Percentiles rank a stretch among this genome's conserved stretches.
phyloP scores from a whole-genome alignment of 1,284 basidiomycete species.

The Microbotryomycetes sp. region DNA sequence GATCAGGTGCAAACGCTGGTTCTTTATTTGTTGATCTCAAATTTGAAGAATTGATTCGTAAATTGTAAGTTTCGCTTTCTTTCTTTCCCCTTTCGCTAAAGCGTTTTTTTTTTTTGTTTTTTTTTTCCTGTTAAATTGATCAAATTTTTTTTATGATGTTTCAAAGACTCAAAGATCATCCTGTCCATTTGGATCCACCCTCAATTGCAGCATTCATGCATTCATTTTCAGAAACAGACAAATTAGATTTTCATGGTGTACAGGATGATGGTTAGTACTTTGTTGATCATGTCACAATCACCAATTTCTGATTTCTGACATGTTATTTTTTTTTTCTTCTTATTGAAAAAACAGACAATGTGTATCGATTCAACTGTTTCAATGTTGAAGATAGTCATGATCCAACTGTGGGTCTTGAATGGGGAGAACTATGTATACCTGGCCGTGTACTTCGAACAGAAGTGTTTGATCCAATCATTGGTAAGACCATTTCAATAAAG shows the following conservation, averaged over 20 bases:
- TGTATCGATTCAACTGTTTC: conserved; percentile 59
- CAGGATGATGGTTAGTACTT: conserved; percentile 59
- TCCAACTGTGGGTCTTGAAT: conserved; percentile 62
- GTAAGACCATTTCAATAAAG: too few species aligned
- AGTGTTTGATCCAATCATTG: conserved; percentile 71
- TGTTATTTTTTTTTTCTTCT: not conserved
- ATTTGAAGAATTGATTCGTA: conserved; percentile 61
- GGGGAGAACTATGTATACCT: conserved; percentile 70
- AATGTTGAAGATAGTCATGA: conserved; percentile 50
- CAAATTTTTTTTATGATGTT: not conserved
- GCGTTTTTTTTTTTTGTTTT: too few species aligned
- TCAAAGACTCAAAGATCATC: conserved; percentile 56
- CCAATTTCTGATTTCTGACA: not conserved
- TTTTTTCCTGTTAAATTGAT: not conserved
- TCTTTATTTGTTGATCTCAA: conserved; percentile 72
- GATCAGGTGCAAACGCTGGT: conserved; percentile 72
- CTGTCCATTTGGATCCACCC: conserved; percentile 65
- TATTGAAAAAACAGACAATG: conserved; percentile 51
- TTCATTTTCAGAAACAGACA: conserved; percentile 59
- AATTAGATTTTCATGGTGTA: conserved; percentile 59
- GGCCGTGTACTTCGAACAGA: conserved; percentile 64
- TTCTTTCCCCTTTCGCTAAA: not conserved
- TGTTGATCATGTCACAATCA: too few species aligned
- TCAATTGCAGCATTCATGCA: conserved; percentile 77
- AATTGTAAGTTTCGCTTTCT: too few species aligned